A percentile compares a stretch with the other conserved stretches of the same genome.
Evolutionary conservation across 2,329 filamentous ascomycete genomes (phyloP).

Genomic region (Paraconiothyrium sp.): DNA sequence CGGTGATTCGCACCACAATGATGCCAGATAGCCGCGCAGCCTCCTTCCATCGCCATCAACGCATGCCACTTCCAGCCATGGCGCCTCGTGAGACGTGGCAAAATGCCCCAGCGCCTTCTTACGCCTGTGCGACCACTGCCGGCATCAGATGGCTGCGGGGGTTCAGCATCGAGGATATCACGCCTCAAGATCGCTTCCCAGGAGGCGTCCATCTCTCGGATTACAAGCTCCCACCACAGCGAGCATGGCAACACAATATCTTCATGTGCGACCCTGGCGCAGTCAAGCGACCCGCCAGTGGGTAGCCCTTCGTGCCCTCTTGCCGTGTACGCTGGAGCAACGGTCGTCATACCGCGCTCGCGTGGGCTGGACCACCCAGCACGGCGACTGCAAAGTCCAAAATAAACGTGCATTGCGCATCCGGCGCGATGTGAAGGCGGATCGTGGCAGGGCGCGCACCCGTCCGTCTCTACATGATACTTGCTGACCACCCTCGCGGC

Average conservation of each 20-base stretch:
- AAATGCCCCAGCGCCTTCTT: constrained; percentile 27
- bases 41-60: not conserved
- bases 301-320: constrained; percentile 36
- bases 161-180: constrained; percentile 20
- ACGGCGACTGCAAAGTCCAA: constrained; percentile 47
- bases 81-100: constrained; percentile 40
- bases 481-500: constrained; percentile 45
- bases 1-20: constrained; percentile 12
- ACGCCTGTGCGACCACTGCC: constrained; percentile 41
- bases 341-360: constrained; percentile 42
- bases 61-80: not conserved
- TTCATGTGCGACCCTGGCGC: constrained; percentile 30
- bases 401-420: constrained; percentile 53
- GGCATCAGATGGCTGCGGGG: constrained; percentile 33
- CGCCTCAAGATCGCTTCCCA: constrained; percentile 19
- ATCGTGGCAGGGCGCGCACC: constrained; percentile 43
- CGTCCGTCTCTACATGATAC: constrained; percentile 45
- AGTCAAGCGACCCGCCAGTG: constrained; percentile 41
- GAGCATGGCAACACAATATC: constrained; percentile 1
- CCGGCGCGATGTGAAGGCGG: constrained; percentile 51
- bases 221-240: constrained; percentile 11
- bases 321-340: constrained; percentile 16
- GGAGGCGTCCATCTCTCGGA: not conserved
- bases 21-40: constrained; percentile 7
- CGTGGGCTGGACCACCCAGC: constrained; percentile 45